Evolutionary conservation across 169 alveolate genomes (phyloP), one percentile per base, ranked within the genome.

Genomic region (Eimeria acervulina): DNA sequence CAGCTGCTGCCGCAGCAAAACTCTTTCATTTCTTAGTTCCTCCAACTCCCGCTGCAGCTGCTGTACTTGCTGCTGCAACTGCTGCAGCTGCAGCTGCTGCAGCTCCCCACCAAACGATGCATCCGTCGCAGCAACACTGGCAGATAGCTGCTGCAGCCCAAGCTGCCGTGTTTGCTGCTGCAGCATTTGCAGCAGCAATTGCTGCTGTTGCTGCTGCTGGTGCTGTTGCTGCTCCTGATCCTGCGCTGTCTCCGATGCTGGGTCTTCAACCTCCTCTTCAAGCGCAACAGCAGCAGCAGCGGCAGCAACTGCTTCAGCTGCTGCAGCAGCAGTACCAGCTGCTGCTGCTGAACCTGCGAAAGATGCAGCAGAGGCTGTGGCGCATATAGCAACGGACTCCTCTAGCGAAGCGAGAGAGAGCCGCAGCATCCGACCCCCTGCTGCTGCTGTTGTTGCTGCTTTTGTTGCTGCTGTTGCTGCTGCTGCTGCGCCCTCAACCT

Each of bases 341-440:
- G 6, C 78, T 66, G 6, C 26, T 66, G 59, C n/a, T n/a, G n/a
- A n/a, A n/a, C n/a, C n/a, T n/a, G n/a, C n/a, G n/a, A n/a, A n/a
- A n/a, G n/a, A 21, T 21, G 68, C 68, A 17, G 28, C 76, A 23
- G 23, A 19, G 84, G 36, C 26, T n/a, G 7, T 26, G 36, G 84
- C 1, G 31, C 10, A 38, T 10, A 12, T 21, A 74, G 13, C 42
- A 31, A 38, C 19, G n/a, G 84, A 23, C 84, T 74, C 55, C 84
- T 74, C 51, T 21, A 74, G 42, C 10, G 36, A 74, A 19, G 84
- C 84, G 31, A 74, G 84, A 8, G 84, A 38, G 26, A 74, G 84
- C 21, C 84, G 84, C 10, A n/a, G 51, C n/a, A 74, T 28, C 28
- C 36, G 68, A 17, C 68, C 68, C 36, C 40, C 78, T 66, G 78